Percentiles rank a stretch among this genome's conserved stretches.
phyloP scores from a whole-genome alignment of 208 protist species.

The Naegleria lovaniensis region DNA sequence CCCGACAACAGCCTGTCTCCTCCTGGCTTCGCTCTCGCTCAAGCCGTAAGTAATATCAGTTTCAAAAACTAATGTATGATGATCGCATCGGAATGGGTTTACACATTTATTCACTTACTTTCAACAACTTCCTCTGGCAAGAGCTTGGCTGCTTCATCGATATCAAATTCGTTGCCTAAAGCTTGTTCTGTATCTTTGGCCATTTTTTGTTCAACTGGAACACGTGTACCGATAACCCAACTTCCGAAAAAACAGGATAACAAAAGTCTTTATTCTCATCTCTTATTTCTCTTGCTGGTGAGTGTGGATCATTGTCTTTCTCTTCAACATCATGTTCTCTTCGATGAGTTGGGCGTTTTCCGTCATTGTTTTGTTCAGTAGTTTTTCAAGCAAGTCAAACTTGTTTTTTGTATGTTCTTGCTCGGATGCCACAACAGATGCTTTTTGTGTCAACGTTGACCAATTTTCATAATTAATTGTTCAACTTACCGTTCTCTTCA shows the following conservation, averaged over 20 bases:
- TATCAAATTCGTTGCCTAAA: not conserved
- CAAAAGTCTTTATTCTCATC: not conserved
- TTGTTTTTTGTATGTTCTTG: not conserved
- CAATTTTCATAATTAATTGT: not conserved
- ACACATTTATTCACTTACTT: not conserved
- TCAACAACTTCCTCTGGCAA: not conserved
- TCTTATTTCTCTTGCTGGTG: too few relatives aligned
- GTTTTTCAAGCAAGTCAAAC: not conserved
- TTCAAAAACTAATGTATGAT: not conserved
- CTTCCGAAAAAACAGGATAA: not conserved
- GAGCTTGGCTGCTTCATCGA: not conserved
- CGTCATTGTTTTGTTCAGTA: not conserved
- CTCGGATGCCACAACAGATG: not conserved
- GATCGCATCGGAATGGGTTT: not conserved
- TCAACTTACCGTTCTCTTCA: not conserved
- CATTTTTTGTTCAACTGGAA: not conserved
- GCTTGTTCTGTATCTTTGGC: not conserved
- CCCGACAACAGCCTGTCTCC: not conserved
- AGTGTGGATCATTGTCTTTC: too few relatives aligned
- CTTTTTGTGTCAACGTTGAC: too few relatives aligned
- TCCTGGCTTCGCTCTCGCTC: not conserved
- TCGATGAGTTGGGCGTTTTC: not conserved
- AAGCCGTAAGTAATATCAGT: not conserved
- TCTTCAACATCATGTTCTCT: not conserved
- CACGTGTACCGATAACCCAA: not conserved